Conservation (phyloP, 2,329 filamentous ascomycete genomes). For the Fusarium chuoi region DNA sequence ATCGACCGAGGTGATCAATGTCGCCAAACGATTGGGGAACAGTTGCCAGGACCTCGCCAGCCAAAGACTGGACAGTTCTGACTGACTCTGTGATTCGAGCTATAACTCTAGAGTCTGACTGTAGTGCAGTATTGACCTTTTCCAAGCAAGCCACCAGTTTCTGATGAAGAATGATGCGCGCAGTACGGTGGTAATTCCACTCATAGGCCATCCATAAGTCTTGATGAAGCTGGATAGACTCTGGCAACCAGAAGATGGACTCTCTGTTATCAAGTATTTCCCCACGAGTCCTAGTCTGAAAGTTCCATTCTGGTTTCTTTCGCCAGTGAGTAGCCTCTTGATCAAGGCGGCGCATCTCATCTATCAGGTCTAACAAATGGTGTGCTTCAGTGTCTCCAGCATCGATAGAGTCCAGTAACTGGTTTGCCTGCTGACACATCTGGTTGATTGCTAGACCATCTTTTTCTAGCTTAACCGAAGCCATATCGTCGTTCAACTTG, state of each 20-base stretch:
- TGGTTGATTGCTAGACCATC: conserved; percentile 21
- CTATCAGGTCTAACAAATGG: conserved; percentile 41
- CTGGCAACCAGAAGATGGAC: conserved; percentile 25
- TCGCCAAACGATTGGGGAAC: conserved; percentile 53
- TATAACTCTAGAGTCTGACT: neutral
- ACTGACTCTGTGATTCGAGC: neutral
- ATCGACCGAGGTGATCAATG: conserved; percentile 43
- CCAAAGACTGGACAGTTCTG: conserved; percentile 42
- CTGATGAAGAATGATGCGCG: conserved; percentile 50
- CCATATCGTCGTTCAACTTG: conserved; percentile 43
- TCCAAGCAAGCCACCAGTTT: conserved; percentile 48
- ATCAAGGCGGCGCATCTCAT: conserved; percentile 48
- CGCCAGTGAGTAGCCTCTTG: conserved; percentile 46
- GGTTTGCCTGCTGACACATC: conserved; percentile 47
- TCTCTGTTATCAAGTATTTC: conserved; percentile 23
- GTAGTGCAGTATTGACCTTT: neutral
- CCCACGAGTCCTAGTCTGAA: conserved; percentile 35
- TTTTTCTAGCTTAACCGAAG: conserved; percentile 33
- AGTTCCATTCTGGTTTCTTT: conserved; percentile 48
- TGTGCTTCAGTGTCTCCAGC: neutral
- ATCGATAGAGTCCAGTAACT: conserved; percentile 36
- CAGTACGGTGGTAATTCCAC: conserved; percentile 54
- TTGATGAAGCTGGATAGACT: conserved; percentile 48
- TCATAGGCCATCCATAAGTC: conserved; percentile 56
- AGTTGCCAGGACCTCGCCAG: conserved; percentile 49